Conservation (phyloP, 2,329 filamentous ascomycete genomes). For the Fusarium sp. region DNA sequence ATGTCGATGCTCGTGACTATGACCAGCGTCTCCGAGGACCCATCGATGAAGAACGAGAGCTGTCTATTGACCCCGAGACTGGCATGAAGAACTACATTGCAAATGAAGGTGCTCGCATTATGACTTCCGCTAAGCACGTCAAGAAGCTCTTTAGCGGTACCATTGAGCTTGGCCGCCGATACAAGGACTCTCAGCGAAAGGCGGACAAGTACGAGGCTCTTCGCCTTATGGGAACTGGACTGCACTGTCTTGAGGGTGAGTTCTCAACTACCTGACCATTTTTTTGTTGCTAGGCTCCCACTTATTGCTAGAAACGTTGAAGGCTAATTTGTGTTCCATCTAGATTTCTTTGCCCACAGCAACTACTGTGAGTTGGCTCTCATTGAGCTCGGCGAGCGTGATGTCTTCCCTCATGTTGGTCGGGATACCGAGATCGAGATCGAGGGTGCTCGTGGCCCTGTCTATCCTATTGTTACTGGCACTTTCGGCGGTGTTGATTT, state of each 20-base stretch:
- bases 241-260: conserved; percentile 86
- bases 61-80: conserved; percentile 80
- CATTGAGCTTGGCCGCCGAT: conserved; percentile 84
- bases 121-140: conserved; percentile 84
- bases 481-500: conserved; percentile 97
- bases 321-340: conserved; percentile 21
- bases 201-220: conserved; percentile 90
- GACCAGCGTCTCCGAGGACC: conserved; percentile 85
- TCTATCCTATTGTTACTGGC: conserved; percentile 89
- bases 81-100: conserved; percentile 97
- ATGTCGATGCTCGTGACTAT: conserved; percentile 85
- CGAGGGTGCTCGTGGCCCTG: conserved; percentile 71
- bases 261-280: not conserved
- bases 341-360: conserved; percentile 91
- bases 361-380: conserved; percentile 92
- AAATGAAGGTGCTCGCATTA: conserved; percentile 81
- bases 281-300: not conserved
- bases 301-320: not conserved
- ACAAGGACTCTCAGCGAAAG: conserved; percentile 68
- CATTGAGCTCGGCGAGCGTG: conserved; percentile 84
- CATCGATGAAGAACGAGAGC: conserved; percentile 81
- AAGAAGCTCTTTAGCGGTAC: conserved; percentile 78
- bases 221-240: conserved; percentile 85
- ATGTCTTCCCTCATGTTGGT: conserved; percentile 90
- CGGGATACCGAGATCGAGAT: conserved; percentile 78